These are phyloP conservation scores for Euptelea pleiosperma DNA, from an alignment of 164 flowering plant genomes.

Conservation along the genomic window DNA sequence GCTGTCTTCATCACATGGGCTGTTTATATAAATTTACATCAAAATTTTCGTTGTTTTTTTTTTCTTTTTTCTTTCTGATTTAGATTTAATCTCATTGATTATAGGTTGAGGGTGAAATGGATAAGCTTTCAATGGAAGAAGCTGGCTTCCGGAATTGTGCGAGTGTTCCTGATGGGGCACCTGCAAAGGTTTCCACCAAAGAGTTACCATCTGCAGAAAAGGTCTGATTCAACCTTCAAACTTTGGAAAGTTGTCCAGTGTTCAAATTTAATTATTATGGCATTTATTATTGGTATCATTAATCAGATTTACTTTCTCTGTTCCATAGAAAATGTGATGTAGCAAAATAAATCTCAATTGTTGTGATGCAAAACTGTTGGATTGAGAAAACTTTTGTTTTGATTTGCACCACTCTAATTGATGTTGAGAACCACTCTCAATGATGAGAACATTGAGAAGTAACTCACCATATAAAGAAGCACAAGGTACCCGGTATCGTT, in stretches of 20 bases:
- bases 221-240: slow-evolving; percentile 33
- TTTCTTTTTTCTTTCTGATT: neutral
- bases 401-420: no score
- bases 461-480: no score
- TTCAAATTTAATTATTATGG: neutral
- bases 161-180: slow-evolving; percentile 94
- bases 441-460: no score
- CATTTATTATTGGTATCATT: neutral
- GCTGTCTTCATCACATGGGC: slow-evolving; percentile 1
- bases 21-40: neutral
- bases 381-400: no score
- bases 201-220: slow-evolving; percentile 52
- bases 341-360: no score
- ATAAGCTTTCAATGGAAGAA: slow-evolving; percentile 96
- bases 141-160: slow-evolving; percentile 89
- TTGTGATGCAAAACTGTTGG: no score
- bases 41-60: neutral
- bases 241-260: neutral
- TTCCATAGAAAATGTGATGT: neutral
- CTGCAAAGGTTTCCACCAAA: slow-evolving; percentile 55
- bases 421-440: no score
- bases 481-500: no score
- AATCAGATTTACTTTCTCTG: neutral
- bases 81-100: slow-evolving; percentile 3
- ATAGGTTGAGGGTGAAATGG: slow-evolving; percentile 98